Conservation (phyloP, 306 rosid species). For the Quercus aquifolioides region DNA sequence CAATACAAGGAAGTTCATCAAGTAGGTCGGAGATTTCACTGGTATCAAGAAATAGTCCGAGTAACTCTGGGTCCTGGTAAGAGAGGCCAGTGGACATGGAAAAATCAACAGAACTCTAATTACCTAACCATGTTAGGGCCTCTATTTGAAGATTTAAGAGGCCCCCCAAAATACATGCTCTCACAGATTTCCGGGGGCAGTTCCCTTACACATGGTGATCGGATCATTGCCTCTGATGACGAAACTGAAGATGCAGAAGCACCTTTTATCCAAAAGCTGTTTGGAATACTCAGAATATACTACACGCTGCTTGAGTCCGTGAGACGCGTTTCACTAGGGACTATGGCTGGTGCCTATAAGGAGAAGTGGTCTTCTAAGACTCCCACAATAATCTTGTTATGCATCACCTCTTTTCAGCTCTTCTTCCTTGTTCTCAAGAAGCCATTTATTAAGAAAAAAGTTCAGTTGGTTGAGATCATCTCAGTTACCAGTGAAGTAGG, state of each 20-base stretch:
- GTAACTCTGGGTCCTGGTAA: conserved; percentile 89
- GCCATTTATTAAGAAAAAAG: conserved; percentile 87
- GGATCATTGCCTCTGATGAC: conserved; percentile 76
- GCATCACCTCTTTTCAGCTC: conserved; percentile 68
- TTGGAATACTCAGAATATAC: conserved; percentile 90
- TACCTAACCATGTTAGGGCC: conserved; percentile 65
- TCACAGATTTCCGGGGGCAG: conserved; percentile 67
- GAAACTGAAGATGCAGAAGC: conserved; percentile 98
- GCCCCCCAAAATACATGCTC: conserved; percentile 96
- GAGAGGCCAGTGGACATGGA: conserved; percentile 97
- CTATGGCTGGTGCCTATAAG: conserved; percentile 59
- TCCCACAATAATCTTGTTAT: conserved; percentile 46
- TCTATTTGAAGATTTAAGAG: conserved; percentile 84
- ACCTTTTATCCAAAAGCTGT: conserved; percentile 82
- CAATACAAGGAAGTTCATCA: conserved; percentile 93
- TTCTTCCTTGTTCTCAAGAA: conserved; percentile 87
- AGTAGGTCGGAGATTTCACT: conserved; percentile 64
- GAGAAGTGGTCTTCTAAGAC: conserved; percentile 38
- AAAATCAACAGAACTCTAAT: conserved; percentile 43
- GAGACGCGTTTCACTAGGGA: conserved; percentile 56
- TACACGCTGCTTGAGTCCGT: conserved; percentile 62
- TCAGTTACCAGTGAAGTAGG: conserved; percentile 55
- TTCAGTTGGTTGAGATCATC: conserved; percentile 82
- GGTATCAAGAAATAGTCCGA: conserved; percentile 82
- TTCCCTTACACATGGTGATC: conserved; percentile 38